These are phyloP conservation scores for Mrakia hoshinonis DNA, from an alignment of 768 basidiomycete genomes.

Conservation along the genomic window DNA sequence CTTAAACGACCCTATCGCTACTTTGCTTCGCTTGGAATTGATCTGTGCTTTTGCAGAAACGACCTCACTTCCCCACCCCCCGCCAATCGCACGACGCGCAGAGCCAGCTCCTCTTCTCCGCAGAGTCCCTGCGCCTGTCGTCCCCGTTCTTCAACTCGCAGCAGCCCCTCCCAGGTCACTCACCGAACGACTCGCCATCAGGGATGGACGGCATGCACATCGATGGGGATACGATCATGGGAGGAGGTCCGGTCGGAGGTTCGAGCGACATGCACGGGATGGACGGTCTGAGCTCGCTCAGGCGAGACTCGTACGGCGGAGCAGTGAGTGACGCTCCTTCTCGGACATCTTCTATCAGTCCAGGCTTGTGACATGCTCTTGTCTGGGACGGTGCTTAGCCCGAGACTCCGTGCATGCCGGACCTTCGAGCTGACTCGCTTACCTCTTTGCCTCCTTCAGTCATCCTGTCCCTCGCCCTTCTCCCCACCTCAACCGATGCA, in stretches of 20 bases:
- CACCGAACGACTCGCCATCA: not conserved
- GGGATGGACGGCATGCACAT: not conserved
- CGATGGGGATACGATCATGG: not conserved
- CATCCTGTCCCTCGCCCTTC: too few species aligned
- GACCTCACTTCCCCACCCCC: constrained; percentile 10
- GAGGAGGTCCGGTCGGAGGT: not conserved
- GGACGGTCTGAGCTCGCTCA: constrained; percentile 2
- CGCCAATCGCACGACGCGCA: not conserved
- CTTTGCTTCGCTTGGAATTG: too few species aligned
- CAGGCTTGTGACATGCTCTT: too few species aligned
- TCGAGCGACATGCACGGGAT: not conserved
- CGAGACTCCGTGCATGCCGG: too few species aligned
- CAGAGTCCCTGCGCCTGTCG: constrained; percentile 5
- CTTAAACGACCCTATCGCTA: not conserved
- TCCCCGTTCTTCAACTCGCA: constrained; percentile 9
- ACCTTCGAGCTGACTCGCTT: too few species aligned
- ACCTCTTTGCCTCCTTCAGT: too few species aligned
- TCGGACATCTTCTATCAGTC: not conserved
- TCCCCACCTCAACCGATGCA: not conserved
- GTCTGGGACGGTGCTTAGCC: not conserved
- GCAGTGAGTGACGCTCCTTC: too few species aligned
- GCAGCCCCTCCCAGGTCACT: not conserved
- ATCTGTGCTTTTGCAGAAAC: not conserved
- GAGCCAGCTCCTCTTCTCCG: not conserved
- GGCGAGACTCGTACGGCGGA: too few species aligned